These are phyloP conservation scores for Ophiostoma ulmi DNA, from an alignment of 2,329 filamentous ascomycete genomes.

Conservation along the genomic window DNA sequence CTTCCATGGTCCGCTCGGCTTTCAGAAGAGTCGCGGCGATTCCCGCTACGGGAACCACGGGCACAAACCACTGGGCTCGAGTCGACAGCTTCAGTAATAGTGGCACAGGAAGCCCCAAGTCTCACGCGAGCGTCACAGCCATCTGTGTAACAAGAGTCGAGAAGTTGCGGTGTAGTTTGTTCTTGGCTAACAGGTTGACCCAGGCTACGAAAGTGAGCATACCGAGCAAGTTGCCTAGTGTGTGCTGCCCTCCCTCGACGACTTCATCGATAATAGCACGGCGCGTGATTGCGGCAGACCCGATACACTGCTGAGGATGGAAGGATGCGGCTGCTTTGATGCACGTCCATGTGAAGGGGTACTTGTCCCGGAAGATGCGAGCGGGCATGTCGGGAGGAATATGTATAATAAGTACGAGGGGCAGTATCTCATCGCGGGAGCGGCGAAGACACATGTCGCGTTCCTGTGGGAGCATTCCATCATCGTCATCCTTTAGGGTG, in stretches of 20 bases:
- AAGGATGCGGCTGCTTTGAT: neutral
- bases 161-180: neutral
- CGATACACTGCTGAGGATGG: neutral
- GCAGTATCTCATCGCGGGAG: neutral
- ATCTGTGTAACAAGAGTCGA: neutral
- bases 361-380: neutral
- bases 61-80: neutral
- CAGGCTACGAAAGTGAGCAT: neutral
- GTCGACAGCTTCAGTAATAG: neutral
- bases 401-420: neutral
- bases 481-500: neutral
- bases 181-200: neutral
- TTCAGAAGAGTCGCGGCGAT: neutral
- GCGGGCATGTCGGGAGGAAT: conserved; percentile 1
- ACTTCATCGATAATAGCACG: neutral
- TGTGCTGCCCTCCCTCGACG: neutral
- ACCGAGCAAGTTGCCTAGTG: neutral
- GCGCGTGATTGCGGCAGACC: neutral
- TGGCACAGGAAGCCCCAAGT: neutral
- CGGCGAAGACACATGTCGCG: neutral
- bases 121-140: neutral
- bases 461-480: neutral
- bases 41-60: neutral
- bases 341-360: neutral
- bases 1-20: neutral